phyloP scores from a whole-genome alignment of 768 basidiomycete genomes.

The Butyriboletus loyo region DNA sequence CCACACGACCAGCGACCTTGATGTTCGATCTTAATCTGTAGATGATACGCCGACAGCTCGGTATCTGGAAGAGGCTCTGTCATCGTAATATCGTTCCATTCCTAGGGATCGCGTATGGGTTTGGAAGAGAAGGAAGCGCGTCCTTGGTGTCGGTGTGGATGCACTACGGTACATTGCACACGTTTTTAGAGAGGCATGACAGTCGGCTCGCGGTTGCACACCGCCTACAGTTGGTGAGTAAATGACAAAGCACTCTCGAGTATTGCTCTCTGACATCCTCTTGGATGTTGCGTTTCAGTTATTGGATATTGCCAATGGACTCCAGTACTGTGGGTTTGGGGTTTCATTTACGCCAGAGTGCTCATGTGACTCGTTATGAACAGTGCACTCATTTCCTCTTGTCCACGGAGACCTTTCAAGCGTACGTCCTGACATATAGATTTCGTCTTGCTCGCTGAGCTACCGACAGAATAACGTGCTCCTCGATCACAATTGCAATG shows the following conservation, averaged over 20 bases:
- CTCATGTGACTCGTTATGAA: background rate
- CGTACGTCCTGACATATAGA: background rate
- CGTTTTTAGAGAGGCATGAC: background rate
- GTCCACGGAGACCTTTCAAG: conserved; percentile 10
- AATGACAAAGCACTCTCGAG: background rate
- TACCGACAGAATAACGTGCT: conserved; percentile 9
- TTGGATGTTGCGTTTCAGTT: background rate
- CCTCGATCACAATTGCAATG: conserved; percentile 5
- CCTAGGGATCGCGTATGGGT: conserved; percentile 4
- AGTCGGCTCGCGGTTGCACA: conserved; percentile 1
- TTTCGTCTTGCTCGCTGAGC: background rate
- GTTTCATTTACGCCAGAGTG: background rate
- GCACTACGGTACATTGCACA: conserved; percentile 3
- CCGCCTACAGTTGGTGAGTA: conserved; percentile 8
- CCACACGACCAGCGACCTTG: no score
- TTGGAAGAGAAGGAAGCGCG: conserved; percentile 2
- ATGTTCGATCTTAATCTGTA: background rate
- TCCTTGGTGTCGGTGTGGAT: conserved; percentile 13
- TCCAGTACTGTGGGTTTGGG: background rate
- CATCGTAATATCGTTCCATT: conserved; percentile 6
- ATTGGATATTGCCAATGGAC: conserved; percentile 6
- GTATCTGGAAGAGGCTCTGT: conserved; percentile 5
- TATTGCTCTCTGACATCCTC: background rate
- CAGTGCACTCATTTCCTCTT: conserved; percentile 12
- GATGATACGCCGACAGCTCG: conserved; percentile 8